A percentile compares a stretch with the other conserved stretches of the same genome.
phyloP scores from a whole-genome alignment of 2,329 filamentous ascomycete genomes.

The Coccinonectria pachysandricola region DNA sequence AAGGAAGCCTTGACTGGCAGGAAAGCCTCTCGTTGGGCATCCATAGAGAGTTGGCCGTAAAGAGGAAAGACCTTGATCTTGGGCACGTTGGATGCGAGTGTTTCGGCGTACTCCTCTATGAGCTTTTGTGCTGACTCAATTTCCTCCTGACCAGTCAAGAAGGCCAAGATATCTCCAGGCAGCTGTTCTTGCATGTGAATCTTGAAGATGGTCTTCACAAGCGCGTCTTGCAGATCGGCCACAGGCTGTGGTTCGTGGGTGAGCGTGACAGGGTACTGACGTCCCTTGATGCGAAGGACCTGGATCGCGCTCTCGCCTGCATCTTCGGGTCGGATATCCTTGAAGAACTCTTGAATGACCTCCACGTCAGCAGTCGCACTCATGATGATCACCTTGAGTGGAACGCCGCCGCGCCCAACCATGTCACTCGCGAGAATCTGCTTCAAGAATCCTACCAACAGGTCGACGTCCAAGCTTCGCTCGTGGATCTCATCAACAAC shows the following conservation, averaged over 20 bases:
- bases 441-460: slow-evolving; percentile 80
- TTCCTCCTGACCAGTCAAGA: slow-evolving; percentile 85
- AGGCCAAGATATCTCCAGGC: slow-evolving; percentile 90
- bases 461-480: slow-evolving; percentile 85
- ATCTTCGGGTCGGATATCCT: slow-evolving; percentile 14
- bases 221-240: slow-evolving; percentile 69
- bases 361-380: slow-evolving; percentile 91
- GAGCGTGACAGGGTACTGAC: slow-evolving; percentile 76
- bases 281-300: slow-evolving; percentile 64
- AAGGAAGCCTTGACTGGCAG: slow-evolving; percentile 57
- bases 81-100: slow-evolving; percentile 64
- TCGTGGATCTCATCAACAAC: slow-evolving; percentile 97
- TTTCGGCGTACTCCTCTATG: slow-evolving; percentile 67
- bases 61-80: slow-evolving; percentile 66
- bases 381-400: slow-evolving; percentile 89
- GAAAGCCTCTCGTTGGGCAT: slow-evolving; percentile 80
- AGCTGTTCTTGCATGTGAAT: slow-evolving; percentile 80
- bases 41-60: slow-evolving; percentile 81
- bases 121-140: slow-evolving; percentile 74
- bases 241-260: slow-evolving; percentile 65
- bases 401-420: slow-evolving; percentile 56
- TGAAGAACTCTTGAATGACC: slow-evolving; percentile 67
- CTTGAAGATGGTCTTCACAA: slow-evolving; percentile 73
- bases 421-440: slow-evolving; percentile 57
- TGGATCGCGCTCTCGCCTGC: slow-evolving; percentile 19